Conservation (phyloP, 148 eudicot species). For the Oxyria digyna region DNA sequence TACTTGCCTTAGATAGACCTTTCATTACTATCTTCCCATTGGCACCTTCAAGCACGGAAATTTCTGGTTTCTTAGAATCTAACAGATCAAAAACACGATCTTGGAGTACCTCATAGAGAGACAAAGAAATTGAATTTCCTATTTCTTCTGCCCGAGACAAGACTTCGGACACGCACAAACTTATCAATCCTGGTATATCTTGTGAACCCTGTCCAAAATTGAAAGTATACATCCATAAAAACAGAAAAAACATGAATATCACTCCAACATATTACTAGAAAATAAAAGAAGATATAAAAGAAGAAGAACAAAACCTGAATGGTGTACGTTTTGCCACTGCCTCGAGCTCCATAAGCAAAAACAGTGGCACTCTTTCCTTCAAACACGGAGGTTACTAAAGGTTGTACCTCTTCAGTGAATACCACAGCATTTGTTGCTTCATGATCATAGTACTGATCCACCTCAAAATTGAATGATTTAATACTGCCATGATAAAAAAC, state of each 20-base stretch:
- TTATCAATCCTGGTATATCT: conserved; percentile 51
- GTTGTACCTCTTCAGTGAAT: conserved; percentile 47
- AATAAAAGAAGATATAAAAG: not conserved
- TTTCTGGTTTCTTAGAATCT: conserved; percentile 41
- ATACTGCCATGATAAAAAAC: conserved; percentile 1
- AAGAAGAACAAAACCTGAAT: conserved; percentile 36
- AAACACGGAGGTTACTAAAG: conserved; percentile 40
- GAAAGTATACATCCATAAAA: too few species aligned
- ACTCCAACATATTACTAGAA: not conserved
- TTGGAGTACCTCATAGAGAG: conserved; percentile 60
- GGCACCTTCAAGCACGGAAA: conserved; percentile 61
- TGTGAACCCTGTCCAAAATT: conserved; percentile 57
- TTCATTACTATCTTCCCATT: conserved; percentile 62
- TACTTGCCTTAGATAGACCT: conserved; percentile 68
- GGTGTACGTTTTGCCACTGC: conserved; percentile 77
- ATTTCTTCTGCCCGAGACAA: conserved; percentile 36
- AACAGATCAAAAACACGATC: conserved; percentile 61
- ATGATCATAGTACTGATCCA: conserved; percentile 70
- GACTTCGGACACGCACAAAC: conserved; percentile 35
- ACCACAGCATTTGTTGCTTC: conserved; percentile 28
- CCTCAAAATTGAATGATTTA: conserved; percentile 22
- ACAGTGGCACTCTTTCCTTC: conserved; percentile 48
- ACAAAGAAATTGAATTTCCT: conserved; percentile 38
- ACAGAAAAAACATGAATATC: not conserved
- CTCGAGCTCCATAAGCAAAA: conserved; percentile 74